These are phyloP conservation scores for Cercospora zeae-maydis DNA, from an alignment of 2,329 filamentous ascomycete species.

Conservation along the genomic window DNA sequence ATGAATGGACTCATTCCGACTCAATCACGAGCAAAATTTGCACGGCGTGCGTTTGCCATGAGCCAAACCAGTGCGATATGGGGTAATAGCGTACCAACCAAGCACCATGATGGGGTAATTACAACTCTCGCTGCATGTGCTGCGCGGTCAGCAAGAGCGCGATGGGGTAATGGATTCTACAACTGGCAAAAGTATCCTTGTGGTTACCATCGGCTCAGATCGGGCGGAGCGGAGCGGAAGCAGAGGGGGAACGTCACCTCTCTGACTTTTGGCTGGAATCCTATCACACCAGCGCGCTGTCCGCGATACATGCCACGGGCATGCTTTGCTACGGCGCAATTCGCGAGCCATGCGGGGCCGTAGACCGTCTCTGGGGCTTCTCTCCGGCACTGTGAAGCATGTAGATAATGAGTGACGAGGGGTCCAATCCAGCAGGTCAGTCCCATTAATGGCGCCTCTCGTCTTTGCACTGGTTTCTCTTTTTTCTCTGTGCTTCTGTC, in stretches of 20 bases:
- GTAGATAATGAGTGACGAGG: constrained; percentile 7
- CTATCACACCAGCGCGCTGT: constrained; percentile 4
- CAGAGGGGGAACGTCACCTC: constrained; percentile 7
- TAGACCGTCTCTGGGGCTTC: constrained; percentile 14
- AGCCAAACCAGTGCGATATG: neutral
- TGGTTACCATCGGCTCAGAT: constrained; percentile 14
- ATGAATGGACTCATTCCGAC: neutral
- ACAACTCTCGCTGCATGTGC: neutral
- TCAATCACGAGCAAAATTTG: neutral
- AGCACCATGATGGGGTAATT: constrained; percentile 10
- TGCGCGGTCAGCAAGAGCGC: neutral
- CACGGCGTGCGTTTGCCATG: neutral
- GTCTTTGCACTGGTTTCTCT: constrained; percentile 4
- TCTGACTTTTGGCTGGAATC: constrained; percentile 10
- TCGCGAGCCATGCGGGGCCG: constrained; percentile 5
- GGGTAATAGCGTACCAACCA: neutral
- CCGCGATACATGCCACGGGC: constrained; percentile 2
- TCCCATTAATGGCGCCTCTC: constrained; percentile 3
- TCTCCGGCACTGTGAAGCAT: constrained; percentile 3
- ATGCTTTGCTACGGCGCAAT: neutral
- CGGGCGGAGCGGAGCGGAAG: constrained; percentile 13
- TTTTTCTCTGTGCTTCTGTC: neutral
- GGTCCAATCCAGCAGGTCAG: neutral
- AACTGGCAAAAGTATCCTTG: constrained; percentile 10
- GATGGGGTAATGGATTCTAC: constrained; percentile 14